Evolutionary conservation across 2,329 filamentous ascomycete genomes (phyloP).

Genomic region (Phoma herbarum): DNA sequence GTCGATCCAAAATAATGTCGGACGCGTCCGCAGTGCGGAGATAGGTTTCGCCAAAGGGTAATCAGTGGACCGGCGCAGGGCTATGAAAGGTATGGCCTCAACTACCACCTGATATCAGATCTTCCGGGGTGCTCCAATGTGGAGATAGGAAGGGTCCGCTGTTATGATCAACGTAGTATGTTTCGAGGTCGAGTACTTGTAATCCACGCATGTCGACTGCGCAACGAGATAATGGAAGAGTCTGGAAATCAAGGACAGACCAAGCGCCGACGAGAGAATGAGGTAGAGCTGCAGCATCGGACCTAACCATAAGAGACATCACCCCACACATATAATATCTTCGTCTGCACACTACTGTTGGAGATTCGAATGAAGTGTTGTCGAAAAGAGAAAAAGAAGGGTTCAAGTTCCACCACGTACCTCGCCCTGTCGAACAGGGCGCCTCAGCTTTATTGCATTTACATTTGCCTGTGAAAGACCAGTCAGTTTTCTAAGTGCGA

Average conservation of each 20-base stretch:
- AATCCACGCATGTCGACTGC: not conserved
- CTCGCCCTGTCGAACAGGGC: not conserved
- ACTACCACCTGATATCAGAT: not conserved
- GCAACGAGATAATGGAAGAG: not conserved
- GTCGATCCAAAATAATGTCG: not conserved
- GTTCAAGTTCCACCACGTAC: slow-evolving; percentile 2
- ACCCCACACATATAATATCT: no score
- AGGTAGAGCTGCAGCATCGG: not conserved
- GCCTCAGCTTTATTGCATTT: not conserved
- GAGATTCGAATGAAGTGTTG: not conserved
- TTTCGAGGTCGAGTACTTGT: not conserved
- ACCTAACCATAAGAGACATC: not conserved
- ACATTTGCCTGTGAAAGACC: not conserved
- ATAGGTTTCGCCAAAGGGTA: not conserved
- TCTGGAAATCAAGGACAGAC: not conserved
- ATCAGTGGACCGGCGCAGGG: not conserved
- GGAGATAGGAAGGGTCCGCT: not conserved
- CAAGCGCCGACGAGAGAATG: not conserved
- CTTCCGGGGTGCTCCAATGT: not conserved
- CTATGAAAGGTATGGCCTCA: not conserved
- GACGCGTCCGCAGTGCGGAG: slow-evolving; percentile 1
- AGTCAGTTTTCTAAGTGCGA: not conserved
- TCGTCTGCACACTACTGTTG: not conserved
- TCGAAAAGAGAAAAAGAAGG: not conserved
- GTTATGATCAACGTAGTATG: not conserved